phyloP scores from a whole-genome alignment of 2,329 filamentous ascomycete genomes.

The Sordariomycetes sp. region DNA sequence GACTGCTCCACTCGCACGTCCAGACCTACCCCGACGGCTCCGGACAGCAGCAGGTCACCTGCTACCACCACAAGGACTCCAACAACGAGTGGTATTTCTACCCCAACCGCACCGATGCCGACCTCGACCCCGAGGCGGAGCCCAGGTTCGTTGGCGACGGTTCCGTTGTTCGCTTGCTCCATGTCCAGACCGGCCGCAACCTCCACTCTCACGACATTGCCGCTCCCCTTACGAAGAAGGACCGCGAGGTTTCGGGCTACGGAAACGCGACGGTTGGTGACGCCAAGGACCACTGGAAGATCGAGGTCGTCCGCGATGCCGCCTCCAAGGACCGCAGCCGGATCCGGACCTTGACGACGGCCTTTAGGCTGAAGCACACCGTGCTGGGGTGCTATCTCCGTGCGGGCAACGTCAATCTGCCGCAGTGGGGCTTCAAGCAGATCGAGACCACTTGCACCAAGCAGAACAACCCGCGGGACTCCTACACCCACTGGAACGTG shows the following conservation, averaged over 20 bases:
- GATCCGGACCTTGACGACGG: slow-evolving; percentile 82
- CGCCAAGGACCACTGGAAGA: slow-evolving; percentile 92
- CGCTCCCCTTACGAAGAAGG: slow-evolving; percentile 77
- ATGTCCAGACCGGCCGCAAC: slow-evolving; percentile 92
- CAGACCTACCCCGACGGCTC: slow-evolving; percentile 95
- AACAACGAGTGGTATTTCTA: slow-evolving; percentile 99
- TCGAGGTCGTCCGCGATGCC: slow-evolving; percentile 85
- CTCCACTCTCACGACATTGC: slow-evolving; percentile 86
- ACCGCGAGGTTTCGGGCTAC: slow-evolving; percentile 90
- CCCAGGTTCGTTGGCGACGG: slow-evolving; percentile 69
- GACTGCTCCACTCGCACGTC: slow-evolving; percentile 88
- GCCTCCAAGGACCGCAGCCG: slow-evolving; percentile 74
- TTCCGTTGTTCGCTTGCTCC: slow-evolving; percentile 72
- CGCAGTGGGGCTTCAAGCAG: slow-evolving; percentile 99
- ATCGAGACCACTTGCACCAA: slow-evolving; percentile 95
- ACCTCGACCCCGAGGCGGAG: slow-evolving; percentile 58
- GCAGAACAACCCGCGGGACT: slow-evolving; percentile 80
- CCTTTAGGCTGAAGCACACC: slow-evolving; percentile 77
- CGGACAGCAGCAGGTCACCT: slow-evolving; percentile 89
- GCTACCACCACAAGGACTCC: slow-evolving; percentile 98
- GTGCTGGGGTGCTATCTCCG: slow-evolving; percentile 84
- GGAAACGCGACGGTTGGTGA: slow-evolving; percentile 93
- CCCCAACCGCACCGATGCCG: slow-evolving; percentile 67
- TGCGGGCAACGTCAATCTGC: slow-evolving; percentile 89
- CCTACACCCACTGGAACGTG: slow-evolving; percentile 98